A percentile compares a stretch with the other conserved stretches of the same genome.
phyloP scores from a whole-genome alignment of 768 basidiomycete genomes.

The Rhizopogon vesiculosus region DNA sequence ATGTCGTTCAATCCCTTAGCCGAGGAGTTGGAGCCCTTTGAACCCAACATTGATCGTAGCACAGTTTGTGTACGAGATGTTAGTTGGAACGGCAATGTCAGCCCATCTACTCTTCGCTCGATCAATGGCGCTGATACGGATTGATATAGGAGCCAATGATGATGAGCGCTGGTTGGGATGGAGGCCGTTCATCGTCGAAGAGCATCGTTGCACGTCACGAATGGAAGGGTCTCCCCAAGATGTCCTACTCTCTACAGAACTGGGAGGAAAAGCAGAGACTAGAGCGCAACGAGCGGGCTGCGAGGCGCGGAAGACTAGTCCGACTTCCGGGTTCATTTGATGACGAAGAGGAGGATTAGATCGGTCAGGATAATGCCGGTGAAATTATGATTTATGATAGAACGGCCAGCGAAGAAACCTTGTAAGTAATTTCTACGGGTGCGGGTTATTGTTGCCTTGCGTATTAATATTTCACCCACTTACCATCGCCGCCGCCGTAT shows the following conservation, averaged over 20 bases:
- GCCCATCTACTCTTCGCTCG: not conserved
- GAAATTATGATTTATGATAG: not conserved
- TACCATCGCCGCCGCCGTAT: too few relatives aligned
- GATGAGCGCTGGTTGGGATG: slow-evolving; percentile 91
- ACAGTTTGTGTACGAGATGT: slow-evolving; percentile 83
- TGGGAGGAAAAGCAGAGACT: slow-evolving; percentile 54
- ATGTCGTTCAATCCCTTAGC: slow-evolving; percentile 72
- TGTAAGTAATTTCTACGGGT: too few relatives aligned
- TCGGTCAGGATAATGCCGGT: not conserved
- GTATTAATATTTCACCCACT: too few relatives aligned
- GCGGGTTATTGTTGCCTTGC: too few relatives aligned
- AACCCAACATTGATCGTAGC: slow-evolving; percentile 17
- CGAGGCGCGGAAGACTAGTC: slow-evolving; percentile 5
- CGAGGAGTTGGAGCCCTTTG: slow-evolving; percentile 37
- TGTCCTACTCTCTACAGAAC: slow-evolving; percentile 63
- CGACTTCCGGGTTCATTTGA: slow-evolving; percentile 26
- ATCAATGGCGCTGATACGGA: not conserved
- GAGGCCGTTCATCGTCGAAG: slow-evolving; percentile 27
- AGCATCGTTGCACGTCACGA: slow-evolving; percentile 90
- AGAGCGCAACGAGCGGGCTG: slow-evolving; percentile 27
- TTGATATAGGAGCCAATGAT: slow-evolving; percentile 70
- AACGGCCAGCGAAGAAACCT: too few relatives aligned
- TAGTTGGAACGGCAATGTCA: slow-evolving; percentile 75
- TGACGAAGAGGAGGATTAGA: slow-evolving; percentile 12
- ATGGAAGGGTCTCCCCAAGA: slow-evolving; percentile 90